phyloP scores from a whole-genome alignment of 2,329 filamentous ascomycete species.

The Colletotrichum brevisporum region DNA sequence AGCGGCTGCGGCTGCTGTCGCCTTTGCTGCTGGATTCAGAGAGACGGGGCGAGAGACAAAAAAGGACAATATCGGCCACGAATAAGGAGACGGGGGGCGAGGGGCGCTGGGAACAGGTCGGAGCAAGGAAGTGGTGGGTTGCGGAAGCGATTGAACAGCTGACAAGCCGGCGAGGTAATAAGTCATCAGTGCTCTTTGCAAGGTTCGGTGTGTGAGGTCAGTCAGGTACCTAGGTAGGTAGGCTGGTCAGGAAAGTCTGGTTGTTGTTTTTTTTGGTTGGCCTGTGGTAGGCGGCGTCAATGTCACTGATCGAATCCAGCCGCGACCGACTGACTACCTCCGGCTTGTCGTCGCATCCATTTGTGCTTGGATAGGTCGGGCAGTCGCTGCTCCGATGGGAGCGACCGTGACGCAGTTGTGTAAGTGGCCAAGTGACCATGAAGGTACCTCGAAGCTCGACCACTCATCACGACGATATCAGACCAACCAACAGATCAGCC shows the following conservation, averaged over 20 bases:
- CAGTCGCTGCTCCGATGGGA: slow-evolving; percentile 8
- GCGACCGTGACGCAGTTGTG: slow-evolving; percentile 31
- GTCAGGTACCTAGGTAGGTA: neutral
- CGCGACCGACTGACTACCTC: too few relatives aligned
- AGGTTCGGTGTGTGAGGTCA: slow-evolving; percentile 24
- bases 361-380: slow-evolving; percentile 8
- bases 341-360: neutral
- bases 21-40: slow-evolving; percentile 8
- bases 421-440: slow-evolving; percentile 33
- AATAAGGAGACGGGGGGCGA: slow-evolving; percentile 29
- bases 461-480: slow-evolving; percentile 3
- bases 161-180: slow-evolving; percentile 35
- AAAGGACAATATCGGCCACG: slow-evolving; percentile 22
- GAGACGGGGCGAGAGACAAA: slow-evolving; percentile 22
- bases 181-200: slow-evolving; percentile 33
- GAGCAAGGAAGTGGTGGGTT: slow-evolving; percentile 32
- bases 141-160: slow-evolving; percentile 31
- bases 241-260: neutral
- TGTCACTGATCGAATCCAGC: slow-evolving; percentile 17
- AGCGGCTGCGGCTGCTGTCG: neutral
- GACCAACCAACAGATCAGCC: neutral
- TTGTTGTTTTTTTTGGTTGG: slow-evolving; percentile 5
- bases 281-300: slow-evolving; percentile 21
- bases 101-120: slow-evolving; percentile 23
- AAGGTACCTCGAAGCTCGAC: slow-evolving; percentile 26